Percentiles rank a stretch among this genome's conserved stretches.
These are phyloP conservation scores for Solanum neorickii DNA, from an alignment of 257 asterid genomes.

Conservation along the genomic window DNA sequence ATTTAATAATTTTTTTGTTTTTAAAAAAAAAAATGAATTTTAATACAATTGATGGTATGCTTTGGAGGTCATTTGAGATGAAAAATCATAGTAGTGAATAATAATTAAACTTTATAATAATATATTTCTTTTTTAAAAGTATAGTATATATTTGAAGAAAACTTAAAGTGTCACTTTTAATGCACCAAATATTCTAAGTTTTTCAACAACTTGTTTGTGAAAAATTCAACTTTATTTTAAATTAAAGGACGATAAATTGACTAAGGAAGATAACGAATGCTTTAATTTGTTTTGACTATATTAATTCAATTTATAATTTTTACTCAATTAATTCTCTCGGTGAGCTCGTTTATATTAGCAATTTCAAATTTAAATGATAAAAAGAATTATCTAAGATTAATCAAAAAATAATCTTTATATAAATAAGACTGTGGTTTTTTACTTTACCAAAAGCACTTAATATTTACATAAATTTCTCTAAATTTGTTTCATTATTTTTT, in stretches of 20 bases:
- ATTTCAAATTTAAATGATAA: no score
- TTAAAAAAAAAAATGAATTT: background rate
- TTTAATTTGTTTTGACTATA: background rate
- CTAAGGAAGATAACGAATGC: background rate
- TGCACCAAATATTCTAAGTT: background rate
- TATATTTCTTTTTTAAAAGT: background rate
- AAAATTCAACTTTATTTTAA: background rate
- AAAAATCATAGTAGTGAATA: background rate
- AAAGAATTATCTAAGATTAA: accelerated
- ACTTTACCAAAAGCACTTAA: background rate
- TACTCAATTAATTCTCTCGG: accelerated
- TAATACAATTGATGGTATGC: background rate
- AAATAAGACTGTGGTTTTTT: background rate
- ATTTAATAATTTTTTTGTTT: background rate
- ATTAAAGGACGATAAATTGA: background rate
- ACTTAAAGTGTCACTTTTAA: background rate
- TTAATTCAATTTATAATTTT: background rate
- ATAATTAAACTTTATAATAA: background rate
- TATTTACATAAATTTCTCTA: background rate
- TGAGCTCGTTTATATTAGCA: background rate
- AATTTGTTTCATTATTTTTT: background rate
- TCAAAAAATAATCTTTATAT: no score
- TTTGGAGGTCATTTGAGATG: background rate
- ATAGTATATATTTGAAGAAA: background rate
- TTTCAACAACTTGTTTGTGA: background rate